Base-by-base conservation (phyloP, 345 rosid species). In the Isatis tinctoria region DNA sequence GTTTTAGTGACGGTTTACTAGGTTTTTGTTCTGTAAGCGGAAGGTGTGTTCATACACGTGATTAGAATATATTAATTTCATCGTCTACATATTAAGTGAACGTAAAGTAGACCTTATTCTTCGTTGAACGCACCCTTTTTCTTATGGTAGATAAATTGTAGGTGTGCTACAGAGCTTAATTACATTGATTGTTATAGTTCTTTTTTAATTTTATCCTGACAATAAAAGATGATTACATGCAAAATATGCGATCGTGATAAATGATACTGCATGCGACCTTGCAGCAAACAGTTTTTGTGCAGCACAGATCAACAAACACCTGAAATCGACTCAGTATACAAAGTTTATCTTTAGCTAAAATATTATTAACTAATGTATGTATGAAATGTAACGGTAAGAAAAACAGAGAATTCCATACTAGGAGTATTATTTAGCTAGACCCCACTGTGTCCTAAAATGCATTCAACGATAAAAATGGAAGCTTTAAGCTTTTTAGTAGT, bases 1-100 rank as follows among this genome's bases (percentile, higher is more conserved):
- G 70, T 27, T 45, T 45, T 4, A 16, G 63, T 76, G 79, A 75
- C 44, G 65, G 65, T 69, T 62, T 33, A 2, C 32, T 76, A 26
- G 5, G 1, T 35, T 17, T 47, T 63, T 14, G 8, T 18, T 22
- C 6, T 4, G 26, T 51, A 18, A 41, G 30, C 14, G 7, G 32
- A 39, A 39, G 10, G 37, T 37, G 27, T 52, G 37, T 26, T 51
- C 13, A 10, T 26, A 60, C 54, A 26, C 41, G 63, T 70, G 49
- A 47, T 40, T n/a, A 59, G 37, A 28, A 54, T 43, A 40, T 32
- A 32, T 8, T 32, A 6, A 30, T 30, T 6, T 30, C 33, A 30
- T 30, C 5, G 1, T 32, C 35, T 32, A 32, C 35, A 8, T 6
- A 32, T 32, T 32, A 32, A 32, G 35, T 32, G 35, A 32, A 32